Evolutionary conservation across 371 early-diverging fungal species (phyloP), one percentile per base, ranked within the genome.

Genomic region (Rhizopus sp.): DNA sequence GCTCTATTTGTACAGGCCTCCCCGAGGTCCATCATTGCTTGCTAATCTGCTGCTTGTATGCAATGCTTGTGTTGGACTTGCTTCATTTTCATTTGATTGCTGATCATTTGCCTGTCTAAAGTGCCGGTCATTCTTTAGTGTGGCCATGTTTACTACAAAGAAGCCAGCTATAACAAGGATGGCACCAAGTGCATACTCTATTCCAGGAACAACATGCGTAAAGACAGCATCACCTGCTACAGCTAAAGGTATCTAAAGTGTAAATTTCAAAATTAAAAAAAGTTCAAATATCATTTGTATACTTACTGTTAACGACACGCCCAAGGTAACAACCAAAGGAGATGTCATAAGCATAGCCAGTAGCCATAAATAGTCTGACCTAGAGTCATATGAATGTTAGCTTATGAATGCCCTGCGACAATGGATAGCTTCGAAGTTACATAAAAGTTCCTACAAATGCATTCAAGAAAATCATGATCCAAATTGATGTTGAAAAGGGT

Each of bases 331-430:
- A 3, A 88, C 86, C 63, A 92, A 62, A 9, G 93, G 93, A 29
- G 91, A 86, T 0, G 93, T 92, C 86, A 91, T 82, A 3, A 92
- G 73, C 84, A 91, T 85, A 4, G 93, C 77, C 45, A 86, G 58
- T 31, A 92, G 63, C 93, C 93, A 93, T 5, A 92, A 60, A 52
- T 88, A 91, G 57, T 92, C 93, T 0, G 91, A 92, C 38, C 64
- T 63, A 49, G 23, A 23, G 23, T 23, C 23, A 23, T 29, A 13
- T 40, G 32, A 8, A 33, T 31, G 15, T 9, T 8, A 13, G 15
- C 3, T 23, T 23, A 23, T 23, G 23, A 23, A 23, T 23, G 23
- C 23, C 23, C 2, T 23, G 23, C 23, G 23, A 3, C 7, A 7
- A 46, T 4, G 6, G 8, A 8, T 29, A 9, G 7, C 4, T 12